These are phyloP conservation scores for Cardiospermum halicacabum DNA, from an alignment of 345 rosid genomes.

Conservation along the genomic window DNA sequence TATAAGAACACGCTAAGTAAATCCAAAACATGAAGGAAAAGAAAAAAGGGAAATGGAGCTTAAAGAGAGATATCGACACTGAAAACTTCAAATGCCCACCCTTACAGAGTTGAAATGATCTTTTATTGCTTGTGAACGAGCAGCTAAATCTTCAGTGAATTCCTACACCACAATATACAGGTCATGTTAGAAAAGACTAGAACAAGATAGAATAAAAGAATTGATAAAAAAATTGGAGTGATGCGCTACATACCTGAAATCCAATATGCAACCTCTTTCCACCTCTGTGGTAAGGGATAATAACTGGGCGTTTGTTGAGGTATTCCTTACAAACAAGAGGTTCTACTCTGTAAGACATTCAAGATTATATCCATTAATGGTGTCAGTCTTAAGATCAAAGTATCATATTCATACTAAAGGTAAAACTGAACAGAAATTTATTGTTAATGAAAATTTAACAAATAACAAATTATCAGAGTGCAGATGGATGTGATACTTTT, in stretches of 20 bases:
- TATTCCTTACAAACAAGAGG: slow-evolving; percentile 92
- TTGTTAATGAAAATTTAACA: neutral
- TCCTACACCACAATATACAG: slow-evolving; percentile 41
- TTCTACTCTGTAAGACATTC: slow-evolving; percentile 55
- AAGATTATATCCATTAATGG: slow-evolving; percentile 8
- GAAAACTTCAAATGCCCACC: slow-evolving; percentile 34
- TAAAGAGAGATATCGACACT: slow-evolving; percentile 12
- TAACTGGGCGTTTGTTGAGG: slow-evolving; percentile 62
- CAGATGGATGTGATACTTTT: neutral
- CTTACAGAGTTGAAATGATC: slow-evolving; percentile 49
- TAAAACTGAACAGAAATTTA: neutral
- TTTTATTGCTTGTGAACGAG: slow-evolving; percentile 65
- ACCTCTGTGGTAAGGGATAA: slow-evolving; percentile 93
- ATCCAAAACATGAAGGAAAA: neutral
- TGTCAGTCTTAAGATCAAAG: neutral
- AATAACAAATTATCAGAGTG: no score
- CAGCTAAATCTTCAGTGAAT: slow-evolving; percentile 70
- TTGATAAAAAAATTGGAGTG: neutral
- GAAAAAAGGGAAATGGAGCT: neutral
- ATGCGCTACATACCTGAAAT: slow-evolving; percentile 54
- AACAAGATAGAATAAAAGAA: slow-evolving; percentile 1
- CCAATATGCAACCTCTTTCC: slow-evolving; percentile 97
- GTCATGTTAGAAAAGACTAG: neutral
- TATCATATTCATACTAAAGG: neutral
- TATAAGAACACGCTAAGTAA: neutral